Evolutionary conservation across 805 yeast genomes (phyloP).

Genomic region (Clavispora vitiphila): DNA sequence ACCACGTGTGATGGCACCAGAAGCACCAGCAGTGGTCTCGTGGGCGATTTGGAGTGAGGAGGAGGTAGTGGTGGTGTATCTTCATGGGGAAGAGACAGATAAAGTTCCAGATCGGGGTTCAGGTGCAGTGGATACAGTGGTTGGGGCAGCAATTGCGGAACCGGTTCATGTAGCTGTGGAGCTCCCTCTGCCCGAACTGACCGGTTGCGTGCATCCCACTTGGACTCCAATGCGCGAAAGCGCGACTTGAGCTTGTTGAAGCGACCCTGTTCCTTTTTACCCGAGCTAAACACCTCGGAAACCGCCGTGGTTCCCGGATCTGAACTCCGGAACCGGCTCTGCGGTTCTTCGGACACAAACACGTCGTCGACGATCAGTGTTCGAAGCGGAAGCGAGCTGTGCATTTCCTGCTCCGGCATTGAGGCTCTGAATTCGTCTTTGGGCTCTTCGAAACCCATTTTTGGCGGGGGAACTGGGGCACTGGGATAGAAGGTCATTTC

Average conservation of each 20-base stretch:
- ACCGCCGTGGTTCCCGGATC: slow-evolving; percentile 5
- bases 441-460: slow-evolving; percentile 12
- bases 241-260: slow-evolving; percentile 28
- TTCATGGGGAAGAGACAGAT: no score
- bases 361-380: slow-evolving; percentile 5
- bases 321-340: slow-evolving; percentile 8
- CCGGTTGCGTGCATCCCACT: slow-evolving; percentile 13
- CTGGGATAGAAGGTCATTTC: slow-evolving; percentile 89
- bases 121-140: background rate
- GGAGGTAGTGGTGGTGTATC: background rate
- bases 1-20: background rate
- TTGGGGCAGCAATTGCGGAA: background rate
- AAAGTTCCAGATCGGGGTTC: background rate
- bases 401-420: no score
- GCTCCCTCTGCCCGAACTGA: background rate
- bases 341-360: slow-evolving; percentile 8
- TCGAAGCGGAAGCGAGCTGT: slow-evolving; percentile 5
- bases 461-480: slow-evolving; percentile 41
- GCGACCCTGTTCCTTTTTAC: slow-evolving; percentile 19
- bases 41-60: background rate
- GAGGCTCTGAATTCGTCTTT: no score
- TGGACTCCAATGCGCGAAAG: slow-evolving; percentile 32
- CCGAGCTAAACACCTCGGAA: slow-evolving; percentile 9
- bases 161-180: background rate
- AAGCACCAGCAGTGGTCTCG: background rate